Percentiles rank a stretch among this genome's conserved stretches.
Conservation (phyloP, 2,329 filamentous ascomycete genomes). For the Ambrosiella xylebori region DNA sequence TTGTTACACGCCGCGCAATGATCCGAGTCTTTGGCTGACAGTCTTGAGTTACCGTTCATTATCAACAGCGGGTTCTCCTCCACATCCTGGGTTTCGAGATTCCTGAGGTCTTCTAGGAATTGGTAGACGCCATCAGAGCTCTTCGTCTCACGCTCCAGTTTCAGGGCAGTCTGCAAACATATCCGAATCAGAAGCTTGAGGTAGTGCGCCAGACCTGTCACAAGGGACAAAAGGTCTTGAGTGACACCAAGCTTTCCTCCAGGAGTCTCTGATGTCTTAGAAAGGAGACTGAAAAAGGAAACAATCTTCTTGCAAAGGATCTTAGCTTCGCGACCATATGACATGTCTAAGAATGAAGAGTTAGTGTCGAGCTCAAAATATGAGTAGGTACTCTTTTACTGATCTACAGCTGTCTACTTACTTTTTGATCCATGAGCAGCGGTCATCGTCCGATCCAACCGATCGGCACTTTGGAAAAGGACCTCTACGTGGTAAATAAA, state of each 20-base stretch:
- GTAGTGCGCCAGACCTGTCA: constrained; percentile 92
- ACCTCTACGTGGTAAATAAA: constrained; percentile 96
- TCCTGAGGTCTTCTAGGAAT: constrained; percentile 69
- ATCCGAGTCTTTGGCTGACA: constrained; percentile 64
- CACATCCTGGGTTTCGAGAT: constrained; percentile 46
- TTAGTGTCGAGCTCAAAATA: neutral
- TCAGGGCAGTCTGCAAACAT: constrained; percentile 81
- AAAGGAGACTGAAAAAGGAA: constrained; percentile 86
- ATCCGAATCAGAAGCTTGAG: constrained; percentile 94
- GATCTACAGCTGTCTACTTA: constrained; percentile 24
- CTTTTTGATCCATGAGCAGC: constrained; percentile 36
- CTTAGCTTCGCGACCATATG: constrained; percentile 92
- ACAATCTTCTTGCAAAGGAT: constrained; percentile 99
- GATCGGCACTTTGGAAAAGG: constrained; percentile 74
- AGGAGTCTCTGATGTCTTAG: constrained; percentile 85
- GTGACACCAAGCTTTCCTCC: constrained; percentile 85
- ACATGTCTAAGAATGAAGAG: constrained; percentile 41
- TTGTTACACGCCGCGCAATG: constrained; percentile 67
- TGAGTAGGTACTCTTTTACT: neutral
- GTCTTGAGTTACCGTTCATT: constrained; percentile 44
- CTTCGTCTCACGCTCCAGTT: constrained; percentile 69
- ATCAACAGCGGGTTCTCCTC: constrained; percentile 53
- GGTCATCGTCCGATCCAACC: constrained; percentile 56
- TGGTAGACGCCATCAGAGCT: constrained; percentile 58
- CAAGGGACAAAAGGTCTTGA: constrained; percentile 90